Base-by-base conservation (phyloP, 2,329 filamentous ascomycete species). In the Fusarium goolgardi region DNA sequence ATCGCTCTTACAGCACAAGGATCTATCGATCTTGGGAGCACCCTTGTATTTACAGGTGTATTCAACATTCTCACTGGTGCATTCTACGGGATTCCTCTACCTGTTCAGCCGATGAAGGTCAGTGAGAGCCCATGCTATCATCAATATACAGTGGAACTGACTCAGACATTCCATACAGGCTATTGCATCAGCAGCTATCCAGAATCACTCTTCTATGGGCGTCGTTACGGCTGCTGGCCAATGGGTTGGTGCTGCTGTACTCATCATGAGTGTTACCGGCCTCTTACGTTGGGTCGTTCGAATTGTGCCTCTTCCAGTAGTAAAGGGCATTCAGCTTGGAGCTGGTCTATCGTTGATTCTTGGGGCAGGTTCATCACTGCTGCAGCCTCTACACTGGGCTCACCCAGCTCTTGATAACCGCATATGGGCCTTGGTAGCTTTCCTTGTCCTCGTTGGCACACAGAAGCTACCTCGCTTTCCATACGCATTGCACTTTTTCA, bases 291-390 rank as follows among this genome's bases (percentile, higher is more conserved):
- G 89, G 84, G 89, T 93, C 52, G 90, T 91, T 11, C 80, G 83
- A n/a, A 83, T 89, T 16, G 91, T 96, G 11, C 95, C 95, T 1
- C 87, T 94, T 16, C 92, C 94, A 0, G 91, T 98, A 1, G 90
- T 98, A 54, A 97, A 97, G 76, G 95, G 95, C 31, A 97, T 98
- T 69, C 96, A 98, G 79, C 88, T 97, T 47, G 95, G 95, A 37
- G 95, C 95, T 6, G 95, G 95, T 2, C 82, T 98, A 47, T 93
- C 91, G 18, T 85, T 98, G 18, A 86, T 94, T 55, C 85, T 97
- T 59, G 91, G 92, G 15, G 92, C 93, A 10, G 93, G 92, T 5
- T 83, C 84, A 1, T 86, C 83, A 46, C 84, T 96, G 59, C 83
- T 96, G 15, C 82, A 85, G 20, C 88, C 88, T 4, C 82, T 97